Conservation (phyloP, 306 rosid genomes). For the Cicer judaicum region DNA sequence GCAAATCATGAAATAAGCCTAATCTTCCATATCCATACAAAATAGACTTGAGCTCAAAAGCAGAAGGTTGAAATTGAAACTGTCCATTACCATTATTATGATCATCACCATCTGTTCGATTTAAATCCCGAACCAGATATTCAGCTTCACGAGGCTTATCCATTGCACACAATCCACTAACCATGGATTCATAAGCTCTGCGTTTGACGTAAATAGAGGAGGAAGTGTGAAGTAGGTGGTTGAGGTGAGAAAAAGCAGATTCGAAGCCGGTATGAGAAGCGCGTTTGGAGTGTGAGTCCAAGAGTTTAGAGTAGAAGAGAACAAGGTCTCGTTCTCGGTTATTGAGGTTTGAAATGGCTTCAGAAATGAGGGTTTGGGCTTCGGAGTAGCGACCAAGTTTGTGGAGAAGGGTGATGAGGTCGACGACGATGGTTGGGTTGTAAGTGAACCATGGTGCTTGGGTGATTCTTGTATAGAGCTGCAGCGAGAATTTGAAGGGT, state of each 20-base stretch:
- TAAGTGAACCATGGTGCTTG: conserved; percentile 74
- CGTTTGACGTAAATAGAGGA: conserved; percentile 62
- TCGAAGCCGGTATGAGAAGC: conserved; percentile 61
- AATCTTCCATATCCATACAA: conserved; percentile 69
- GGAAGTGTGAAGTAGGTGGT: conserved; percentile 54
- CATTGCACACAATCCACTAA: conserved; percentile 70
- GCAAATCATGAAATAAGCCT: conserved; percentile 71
- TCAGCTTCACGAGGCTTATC: conserved; percentile 71
- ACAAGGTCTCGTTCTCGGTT: conserved; percentile 62
- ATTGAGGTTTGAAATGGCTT: conserved; percentile 55
- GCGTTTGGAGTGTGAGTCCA: conserved; percentile 69
- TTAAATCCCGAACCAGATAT: conserved; percentile 60
- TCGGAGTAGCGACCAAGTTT: conserved; percentile 50
- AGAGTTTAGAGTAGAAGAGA: conserved; percentile 62
- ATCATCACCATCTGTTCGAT: conserved; percentile 43
- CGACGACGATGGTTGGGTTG: conserved; percentile 71
- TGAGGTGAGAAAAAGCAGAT: conserved; percentile 48
- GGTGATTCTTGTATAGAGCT: conserved; percentile 66
- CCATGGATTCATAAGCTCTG: conserved; percentile 66
- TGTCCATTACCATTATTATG: too few relatives aligned
- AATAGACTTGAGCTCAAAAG: conserved; percentile 65
- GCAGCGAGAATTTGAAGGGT: background rate
- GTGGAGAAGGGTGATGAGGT: conserved; percentile 68
- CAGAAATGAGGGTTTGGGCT: conserved; percentile 56
- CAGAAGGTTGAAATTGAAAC: conserved; percentile 51